These are phyloP conservation scores for Clitocybe nebularis DNA, from an alignment of 1,284 basidiomycete species.

Conservation along the genomic window DNA sequence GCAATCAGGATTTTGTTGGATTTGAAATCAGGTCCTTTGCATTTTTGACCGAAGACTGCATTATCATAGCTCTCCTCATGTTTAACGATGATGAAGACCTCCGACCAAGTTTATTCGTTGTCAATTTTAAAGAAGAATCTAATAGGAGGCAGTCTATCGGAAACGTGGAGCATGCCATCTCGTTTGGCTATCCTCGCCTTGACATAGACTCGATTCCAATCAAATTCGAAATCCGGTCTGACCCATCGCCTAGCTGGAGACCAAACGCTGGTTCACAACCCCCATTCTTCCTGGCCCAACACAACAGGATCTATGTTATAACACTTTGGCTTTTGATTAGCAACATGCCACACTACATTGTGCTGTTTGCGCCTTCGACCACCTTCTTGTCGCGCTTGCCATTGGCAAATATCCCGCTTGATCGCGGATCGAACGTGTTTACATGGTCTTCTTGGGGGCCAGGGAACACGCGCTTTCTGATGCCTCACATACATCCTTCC, in stretches of 20 bases:
- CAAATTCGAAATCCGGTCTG: constrained; percentile 47
- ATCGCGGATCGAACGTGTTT: constrained; percentile 24
- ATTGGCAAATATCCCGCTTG: constrained; percentile 11
- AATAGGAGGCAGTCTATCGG: constrained; percentile 24
- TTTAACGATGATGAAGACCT: constrained; percentile 13
- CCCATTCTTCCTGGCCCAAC: constrained; percentile 46
- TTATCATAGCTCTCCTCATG: constrained; percentile 30
- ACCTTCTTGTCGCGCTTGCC: constrained; percentile 36
- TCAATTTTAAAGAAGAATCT: constrained; percentile 26
- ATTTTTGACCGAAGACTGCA: constrained; percentile 40
- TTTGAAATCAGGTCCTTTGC: constrained; percentile 38
- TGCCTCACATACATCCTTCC: constrained; percentile 28
- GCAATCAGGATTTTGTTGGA: constrained; percentile 29
- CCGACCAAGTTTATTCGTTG: constrained; percentile 19
- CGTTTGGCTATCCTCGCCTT: constrained; percentile 39
- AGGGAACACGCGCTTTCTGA: constrained; percentile 38
- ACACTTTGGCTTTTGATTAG: constrained; percentile 35
- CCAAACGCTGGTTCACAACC: constrained; percentile 28
- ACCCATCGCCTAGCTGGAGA: constrained; percentile 47
- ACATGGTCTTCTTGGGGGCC: constrained; percentile 55
- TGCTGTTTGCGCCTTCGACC: constrained; percentile 46
- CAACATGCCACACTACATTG: constrained; percentile 25
- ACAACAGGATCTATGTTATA: constrained; percentile 45
- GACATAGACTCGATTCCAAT: constrained; percentile 19
- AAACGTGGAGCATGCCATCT: constrained; percentile 29